A percentile compares a stretch with the other conserved stretches of the same genome.
phyloP scores from a whole-genome alignment of 1,139 yeast species.

The Scheffersomyces lignicola region DNA sequence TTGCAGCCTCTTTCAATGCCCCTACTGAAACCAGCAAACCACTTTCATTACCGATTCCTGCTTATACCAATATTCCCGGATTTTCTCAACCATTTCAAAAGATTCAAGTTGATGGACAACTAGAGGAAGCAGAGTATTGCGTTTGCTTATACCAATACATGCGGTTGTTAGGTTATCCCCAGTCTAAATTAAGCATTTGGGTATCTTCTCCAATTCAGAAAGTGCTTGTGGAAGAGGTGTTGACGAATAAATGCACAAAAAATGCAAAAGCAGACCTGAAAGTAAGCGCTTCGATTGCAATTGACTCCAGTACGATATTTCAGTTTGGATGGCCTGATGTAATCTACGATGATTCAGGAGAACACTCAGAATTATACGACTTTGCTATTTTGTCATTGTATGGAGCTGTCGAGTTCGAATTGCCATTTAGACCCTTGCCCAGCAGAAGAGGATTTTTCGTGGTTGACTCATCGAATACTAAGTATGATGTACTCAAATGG shows the following conservation, averaged over 20 bases:
- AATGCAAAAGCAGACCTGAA: conserved; percentile 8
- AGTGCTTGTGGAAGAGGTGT: conserved; percentile 23
- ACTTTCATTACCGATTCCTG: too few relatives aligned
- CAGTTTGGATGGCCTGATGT: conserved; percentile 8
- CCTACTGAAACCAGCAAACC: too few relatives aligned
- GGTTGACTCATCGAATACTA: background rate
- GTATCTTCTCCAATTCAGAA: conserved; percentile 42
- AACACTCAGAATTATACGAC: conserved; percentile 6
- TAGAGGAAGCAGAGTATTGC: conserved; percentile 57
- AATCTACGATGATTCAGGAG: conserved; percentile 8
- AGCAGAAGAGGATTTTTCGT: background rate
- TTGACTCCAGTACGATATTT: conserved; percentile 7
- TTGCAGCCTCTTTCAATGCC: too few relatives aligned
- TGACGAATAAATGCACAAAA: background rate
- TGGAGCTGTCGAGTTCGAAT: background rate
- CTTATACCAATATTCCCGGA: too few relatives aligned
- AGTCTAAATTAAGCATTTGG: conserved; percentile 37
- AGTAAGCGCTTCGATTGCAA: background rate
- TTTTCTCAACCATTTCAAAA: conserved; percentile 36
- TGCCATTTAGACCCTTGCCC: background rate
- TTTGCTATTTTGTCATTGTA: conserved; percentile 10
- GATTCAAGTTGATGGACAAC: conserved; percentile 26
- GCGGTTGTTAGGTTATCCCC: conserved; percentile 46
- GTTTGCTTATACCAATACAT: conserved; percentile 50
- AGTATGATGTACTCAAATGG: too few relatives aligned